phyloP scores from a whole-genome alignment of 1,139 yeast species.

The Yamadazyma jaroonii region DNA sequence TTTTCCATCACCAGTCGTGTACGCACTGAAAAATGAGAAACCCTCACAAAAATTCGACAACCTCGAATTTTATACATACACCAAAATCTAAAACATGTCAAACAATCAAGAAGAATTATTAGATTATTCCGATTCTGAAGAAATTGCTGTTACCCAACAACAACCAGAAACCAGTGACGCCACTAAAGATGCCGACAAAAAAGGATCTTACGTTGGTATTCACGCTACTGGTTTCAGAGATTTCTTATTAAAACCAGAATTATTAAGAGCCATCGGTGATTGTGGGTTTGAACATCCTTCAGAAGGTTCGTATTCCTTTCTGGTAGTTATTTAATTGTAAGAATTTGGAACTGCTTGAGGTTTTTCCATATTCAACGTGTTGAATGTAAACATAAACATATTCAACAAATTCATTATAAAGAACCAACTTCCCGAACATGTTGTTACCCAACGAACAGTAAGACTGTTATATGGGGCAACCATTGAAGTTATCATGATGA shows the following conservation, averaged over 20 bases:
- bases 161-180: slow-evolving; percentile 45
- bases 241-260: slow-evolving; percentile 92
- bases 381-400: too few species aligned
- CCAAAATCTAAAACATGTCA: slow-evolving; percentile 49
- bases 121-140: slow-evolving; percentile 98
- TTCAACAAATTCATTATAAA: too few species aligned
- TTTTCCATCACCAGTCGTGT: background rate
- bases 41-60: slow-evolving; percentile 2
- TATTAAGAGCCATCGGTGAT: slow-evolving; percentile 95
- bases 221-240: slow-evolving; percentile 99
- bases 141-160: slow-evolving; percentile 74
- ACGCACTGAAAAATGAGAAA: background rate
- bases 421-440: too few species aligned
- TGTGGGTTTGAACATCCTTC: slow-evolving; percentile 99
- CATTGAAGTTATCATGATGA: too few species aligned
- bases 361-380: too few species aligned
- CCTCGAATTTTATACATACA: background rate
- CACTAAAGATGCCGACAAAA: slow-evolving; percentile 68
- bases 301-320: slow-evolving; percentile 69
- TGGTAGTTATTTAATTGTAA: too few species aligned
- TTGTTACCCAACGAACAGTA: too few species aligned
- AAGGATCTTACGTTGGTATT: slow-evolving; percentile 97
- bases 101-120: slow-evolving; percentile 99
- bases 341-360: too few species aligned
- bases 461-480: too few species aligned